Conservation (phyloP, 768 basidiomycete genomes). For the Tephrocybe sp. region DNA sequence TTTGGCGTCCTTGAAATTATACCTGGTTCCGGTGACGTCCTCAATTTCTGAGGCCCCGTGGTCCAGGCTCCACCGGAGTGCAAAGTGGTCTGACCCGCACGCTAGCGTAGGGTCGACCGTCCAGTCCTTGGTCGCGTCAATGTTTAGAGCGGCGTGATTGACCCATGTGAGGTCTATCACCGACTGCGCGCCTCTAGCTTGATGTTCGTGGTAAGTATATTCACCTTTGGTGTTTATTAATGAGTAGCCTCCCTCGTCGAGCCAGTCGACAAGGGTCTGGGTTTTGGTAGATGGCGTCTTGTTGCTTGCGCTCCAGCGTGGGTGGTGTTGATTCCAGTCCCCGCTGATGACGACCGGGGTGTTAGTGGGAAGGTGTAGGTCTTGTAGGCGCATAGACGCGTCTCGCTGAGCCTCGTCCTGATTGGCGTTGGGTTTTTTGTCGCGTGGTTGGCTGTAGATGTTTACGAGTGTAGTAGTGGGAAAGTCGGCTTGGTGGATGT, state of each 20-base stretch:
- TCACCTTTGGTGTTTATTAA: not conserved
- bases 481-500: conserved; percentile 17
- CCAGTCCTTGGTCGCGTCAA: not conserved
- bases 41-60: not conserved
- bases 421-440: not conserved
- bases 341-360: conserved; percentile 3
- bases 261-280: not conserved
- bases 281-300: not conserved
- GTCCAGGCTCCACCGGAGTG: not conserved
- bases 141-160: not conserved
- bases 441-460: conserved; percentile 1
- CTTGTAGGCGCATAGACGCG: not conserved
- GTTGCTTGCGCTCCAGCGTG: not conserved
- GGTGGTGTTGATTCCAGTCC: conserved; percentile 9
- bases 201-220: not conserved
- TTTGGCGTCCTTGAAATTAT: no score
- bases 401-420: not conserved
- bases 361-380: not conserved
- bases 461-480: conserved; percentile 1
- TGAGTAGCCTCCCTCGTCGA: not conserved
- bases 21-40: no score
- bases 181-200: not conserved
- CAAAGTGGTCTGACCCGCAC: no score
- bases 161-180: conserved; percentile 1
- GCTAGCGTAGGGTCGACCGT: no score